Evolutionary conservation across 129 eudicot genomes (phyloP).

Genomic region (Ambrosia artemisiifolia): DNA sequence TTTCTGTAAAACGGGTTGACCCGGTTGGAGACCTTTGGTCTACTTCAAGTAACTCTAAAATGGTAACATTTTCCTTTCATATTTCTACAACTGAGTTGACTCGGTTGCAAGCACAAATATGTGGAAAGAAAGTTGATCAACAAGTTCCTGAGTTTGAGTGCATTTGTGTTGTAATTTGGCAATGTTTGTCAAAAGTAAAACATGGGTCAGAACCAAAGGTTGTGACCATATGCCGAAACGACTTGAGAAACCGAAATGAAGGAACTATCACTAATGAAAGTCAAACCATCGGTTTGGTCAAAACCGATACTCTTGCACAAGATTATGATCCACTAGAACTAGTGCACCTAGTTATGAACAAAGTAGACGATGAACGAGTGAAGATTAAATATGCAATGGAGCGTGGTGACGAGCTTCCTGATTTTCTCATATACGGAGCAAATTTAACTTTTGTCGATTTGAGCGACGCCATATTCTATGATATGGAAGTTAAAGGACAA

Average conservation of each 20-base stretch:
- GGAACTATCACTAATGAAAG: constrained; percentile 31
- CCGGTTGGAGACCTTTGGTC: constrained; percentile 73
- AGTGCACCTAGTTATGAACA: constrained; percentile 34
- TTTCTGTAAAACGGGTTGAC: constrained; percentile 51
- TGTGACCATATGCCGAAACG: constrained; percentile 49
- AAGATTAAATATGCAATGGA: constrained; percentile 43
- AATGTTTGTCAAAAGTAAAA: constrained; percentile 36
- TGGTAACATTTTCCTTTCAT: constrained; percentile 44
- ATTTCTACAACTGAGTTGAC: constrained; percentile 34
- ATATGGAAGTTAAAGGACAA: constrained; percentile 45
- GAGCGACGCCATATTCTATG: constrained; percentile 50
- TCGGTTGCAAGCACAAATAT: constrained; percentile 39
- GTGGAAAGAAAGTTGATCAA: not conserved
- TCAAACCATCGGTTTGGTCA: constrained; percentile 44
- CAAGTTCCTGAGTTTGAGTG: constrained; percentile 50
- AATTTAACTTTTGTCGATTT: constrained; percentile 61
- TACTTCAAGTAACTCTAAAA: constrained; percentile 9
- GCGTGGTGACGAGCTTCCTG: constrained; percentile 31
- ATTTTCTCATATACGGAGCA: constrained; percentile 58
- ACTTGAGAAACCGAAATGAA: constrained; percentile 4
- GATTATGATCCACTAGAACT: constrained; percentile 30
- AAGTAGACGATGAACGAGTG: constrained; percentile 32
- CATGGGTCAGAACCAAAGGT: constrained; percentile 24
- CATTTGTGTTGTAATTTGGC: constrained; percentile 57
- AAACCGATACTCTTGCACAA: constrained; percentile 18